Evolutionary conservation across 140 eudicot genomes (phyloP), one percentile per base, ranked within the genome.

Genomic region (Cichorium intybus): DNA sequence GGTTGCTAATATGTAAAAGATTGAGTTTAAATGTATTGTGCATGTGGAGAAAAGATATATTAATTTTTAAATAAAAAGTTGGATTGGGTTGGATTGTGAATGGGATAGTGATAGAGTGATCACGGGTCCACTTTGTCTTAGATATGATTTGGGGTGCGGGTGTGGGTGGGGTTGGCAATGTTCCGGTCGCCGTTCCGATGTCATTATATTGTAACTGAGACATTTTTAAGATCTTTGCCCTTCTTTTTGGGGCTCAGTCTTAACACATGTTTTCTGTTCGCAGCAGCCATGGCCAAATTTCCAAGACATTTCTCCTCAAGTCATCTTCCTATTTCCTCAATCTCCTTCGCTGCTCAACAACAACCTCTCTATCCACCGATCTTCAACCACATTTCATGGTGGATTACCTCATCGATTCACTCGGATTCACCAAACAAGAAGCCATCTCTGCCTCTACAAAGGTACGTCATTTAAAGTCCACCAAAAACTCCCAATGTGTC

Each of bases 381-480:
- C 39, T 24, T 1, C 60, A 69, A 12, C 59, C 66, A 12, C 78
- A 71, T 58, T 74, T 69, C 74, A 49, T 72, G 67, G 75, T 64
- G 3, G 62, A 70, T 28, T 66, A 59, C 76, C 70, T 80, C 12
- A 56, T 60, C 17, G 35, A 35, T 10, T 46, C 81, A 6, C 85
- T 75, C 28, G 59, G 59, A 6, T 68, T 80, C 64, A 26, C 75
- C 12, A 59, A 33, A 66, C 64, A 72, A 66, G 79, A 70, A 47
- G 85, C 81, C 41, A 26, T 66, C 4, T 10, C 60, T 17, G 50
- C 75, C 27, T 58, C 79, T 7, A 27, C 75, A 3, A 80, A 77
- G 46, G 52, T 81, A 15, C 57, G 24, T 14, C 75, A 60, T 75
- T 52, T 73, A 43, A 73, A 81, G 55, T 56, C 86, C 62, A 46